Evolutionary conservation across 805 yeast genomes (phyloP).

Genomic region (Jamesozyma gamospora): DNA sequence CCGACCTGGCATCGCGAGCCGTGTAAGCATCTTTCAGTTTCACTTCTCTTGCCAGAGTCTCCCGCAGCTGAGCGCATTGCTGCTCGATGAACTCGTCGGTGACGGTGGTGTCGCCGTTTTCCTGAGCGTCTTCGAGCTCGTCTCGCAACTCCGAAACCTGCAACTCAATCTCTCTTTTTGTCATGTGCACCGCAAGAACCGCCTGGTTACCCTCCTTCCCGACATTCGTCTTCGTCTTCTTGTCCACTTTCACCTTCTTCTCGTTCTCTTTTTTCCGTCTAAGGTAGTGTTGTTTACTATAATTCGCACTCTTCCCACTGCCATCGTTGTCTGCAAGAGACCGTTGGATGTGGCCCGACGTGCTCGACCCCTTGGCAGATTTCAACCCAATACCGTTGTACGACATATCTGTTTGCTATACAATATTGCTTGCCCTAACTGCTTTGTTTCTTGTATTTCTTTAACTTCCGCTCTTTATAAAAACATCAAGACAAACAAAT

Average conservation of each 20-base stretch:
- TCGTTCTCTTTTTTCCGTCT: background rate
- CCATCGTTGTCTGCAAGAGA: slow-evolving; percentile 18
- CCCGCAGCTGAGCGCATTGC: slow-evolving; percentile 15
- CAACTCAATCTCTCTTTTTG: slow-evolving; percentile 21
- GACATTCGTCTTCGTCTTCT: background rate
- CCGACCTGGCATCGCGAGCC: too few species aligned
- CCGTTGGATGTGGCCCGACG: slow-evolving; percentile 27
- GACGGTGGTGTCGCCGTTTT: slow-evolving; percentile 5
- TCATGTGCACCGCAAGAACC: slow-evolving; percentile 8
- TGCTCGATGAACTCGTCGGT: slow-evolving; percentile 14
- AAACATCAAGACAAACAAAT: too few species aligned
- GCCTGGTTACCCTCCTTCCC: background rate
- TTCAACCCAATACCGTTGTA: slow-evolving; percentile 26
- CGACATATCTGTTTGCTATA: slow-evolving; percentile 22
- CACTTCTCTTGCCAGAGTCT: slow-evolving; percentile 4
- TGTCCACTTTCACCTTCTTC: background rate
- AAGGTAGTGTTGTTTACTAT: slow-evolving; percentile 5
- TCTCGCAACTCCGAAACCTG: slow-evolving; percentile 23
- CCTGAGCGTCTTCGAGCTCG: slow-evolving; percentile 17
- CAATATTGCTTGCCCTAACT: too few species aligned
- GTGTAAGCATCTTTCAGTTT: too few species aligned
- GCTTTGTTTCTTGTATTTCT: too few species aligned
- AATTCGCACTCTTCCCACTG: background rate
- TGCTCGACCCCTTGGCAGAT: slow-evolving; percentile 28
- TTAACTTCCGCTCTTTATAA: too few species aligned